phyloP scores from a whole-genome alignment of 441 rosid species.

The Bocquillonia castaneifolia region DNA sequence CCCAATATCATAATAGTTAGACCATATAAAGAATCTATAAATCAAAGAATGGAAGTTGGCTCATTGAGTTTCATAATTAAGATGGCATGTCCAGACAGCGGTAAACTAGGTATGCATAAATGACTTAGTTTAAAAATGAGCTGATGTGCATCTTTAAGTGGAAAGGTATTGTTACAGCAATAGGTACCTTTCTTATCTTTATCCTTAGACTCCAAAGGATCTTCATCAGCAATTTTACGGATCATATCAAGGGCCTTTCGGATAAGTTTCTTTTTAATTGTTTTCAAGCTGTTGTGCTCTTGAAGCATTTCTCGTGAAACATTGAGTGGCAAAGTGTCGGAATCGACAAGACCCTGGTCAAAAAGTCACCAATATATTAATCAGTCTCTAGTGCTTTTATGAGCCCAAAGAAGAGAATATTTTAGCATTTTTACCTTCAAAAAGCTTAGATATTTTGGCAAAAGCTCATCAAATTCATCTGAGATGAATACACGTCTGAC shows the following conservation, averaged over 20 bases:
- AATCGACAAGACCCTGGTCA: slow-evolving; percentile 93
- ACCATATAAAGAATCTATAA: neutral
- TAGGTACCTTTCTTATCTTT: slow-evolving; percentile 79
- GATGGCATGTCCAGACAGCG: neutral
- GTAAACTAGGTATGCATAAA: neutral
- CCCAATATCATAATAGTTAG: neutral
- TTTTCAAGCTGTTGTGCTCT: slow-evolving; percentile 87
- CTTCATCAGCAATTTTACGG: slow-evolving; percentile 83
- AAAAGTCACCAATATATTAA: slow-evolving; percentile 12
- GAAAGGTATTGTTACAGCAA: neutral
- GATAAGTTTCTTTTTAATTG: slow-evolving; percentile 92
- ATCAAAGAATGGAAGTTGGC: neutral
- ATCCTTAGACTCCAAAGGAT: slow-evolving; percentile 70
- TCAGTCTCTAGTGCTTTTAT: neutral
- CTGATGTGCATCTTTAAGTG: neutral
- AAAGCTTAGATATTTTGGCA: slow-evolving; percentile 87
- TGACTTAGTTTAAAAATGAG: neutral
- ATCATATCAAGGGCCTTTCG: slow-evolving; percentile 96
- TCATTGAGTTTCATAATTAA: neutral
- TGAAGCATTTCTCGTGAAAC: slow-evolving; percentile 97
- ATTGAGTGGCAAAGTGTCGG: slow-evolving; percentile 83
- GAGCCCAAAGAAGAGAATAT: neutral
- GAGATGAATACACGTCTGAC: slow-evolving; percentile 93
- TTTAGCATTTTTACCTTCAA: slow-evolving; percentile 45
- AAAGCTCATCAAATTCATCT: slow-evolving; percentile 88